These are phyloP conservation scores for Pyrenula aspistea DNA, from an alignment of 495 filamentous ascomycete genomes.

Conservation along the genomic window DNA sequence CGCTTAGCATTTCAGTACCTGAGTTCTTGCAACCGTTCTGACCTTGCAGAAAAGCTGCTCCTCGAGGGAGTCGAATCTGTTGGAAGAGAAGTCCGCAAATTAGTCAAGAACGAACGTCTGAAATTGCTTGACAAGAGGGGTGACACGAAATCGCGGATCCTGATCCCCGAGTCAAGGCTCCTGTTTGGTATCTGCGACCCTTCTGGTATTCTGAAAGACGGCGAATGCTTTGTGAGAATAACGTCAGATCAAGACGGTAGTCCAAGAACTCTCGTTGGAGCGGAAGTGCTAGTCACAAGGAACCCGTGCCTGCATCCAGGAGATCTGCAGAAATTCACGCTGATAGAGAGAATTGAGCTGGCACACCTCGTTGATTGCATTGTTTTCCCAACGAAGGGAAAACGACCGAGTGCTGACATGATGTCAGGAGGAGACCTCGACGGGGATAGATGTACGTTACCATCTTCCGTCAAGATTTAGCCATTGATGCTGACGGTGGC, in stretches of 20 bases:
- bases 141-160: conserved; percentile 31
- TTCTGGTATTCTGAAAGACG: conserved; percentile 27
- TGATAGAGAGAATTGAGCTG: conserved; percentile 24
- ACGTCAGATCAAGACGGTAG: conserved; percentile 29
- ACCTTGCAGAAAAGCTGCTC: conserved; percentile 32
- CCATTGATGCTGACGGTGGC: not conserved
- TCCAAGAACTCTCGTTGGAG: conserved; percentile 22
- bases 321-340: conserved; percentile 38
- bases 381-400: conserved; percentile 34
- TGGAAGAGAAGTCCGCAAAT: conserved; percentile 13
- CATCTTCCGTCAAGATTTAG: not conserved
- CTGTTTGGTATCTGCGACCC: conserved; percentile 39
- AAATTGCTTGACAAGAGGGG: conserved; percentile 35
- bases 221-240: conserved; percentile 30
- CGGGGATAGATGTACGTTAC: conserved; percentile 32
- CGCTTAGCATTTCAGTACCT: conserved; percentile 29
- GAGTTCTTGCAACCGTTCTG: conserved; percentile 22
- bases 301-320: conserved; percentile 43
- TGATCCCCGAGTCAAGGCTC: conserved; percentile 31
- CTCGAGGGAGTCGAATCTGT: conserved; percentile 28
- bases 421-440: conserved; percentile 44
- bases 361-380: conserved; percentile 38
- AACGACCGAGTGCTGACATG: conserved; percentile 34
- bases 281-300: conserved; percentile 33
- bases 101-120: conserved; percentile 25